Evolutionary conservation across 768 basidiomycete genomes (phyloP).

Genomic region (Panellus pusillus): DNA sequence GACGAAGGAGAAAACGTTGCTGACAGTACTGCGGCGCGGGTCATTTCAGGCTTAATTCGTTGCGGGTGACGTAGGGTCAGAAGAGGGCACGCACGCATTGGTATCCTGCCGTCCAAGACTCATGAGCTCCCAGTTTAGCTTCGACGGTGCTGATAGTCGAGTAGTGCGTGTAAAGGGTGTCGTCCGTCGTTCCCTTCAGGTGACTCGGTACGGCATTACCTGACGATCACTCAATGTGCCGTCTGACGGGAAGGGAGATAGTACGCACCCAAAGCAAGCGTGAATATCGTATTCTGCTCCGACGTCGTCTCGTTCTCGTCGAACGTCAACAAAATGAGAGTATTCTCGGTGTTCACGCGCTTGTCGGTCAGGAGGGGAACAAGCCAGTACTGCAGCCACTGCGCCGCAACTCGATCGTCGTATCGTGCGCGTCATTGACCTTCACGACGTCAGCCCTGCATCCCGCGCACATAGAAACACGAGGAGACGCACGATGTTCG

Average conservation of each 20-base stretch:
- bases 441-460: not conserved
- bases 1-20: constrained; percentile 4
- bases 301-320: constrained; percentile 50
- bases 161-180: constrained; percentile 62
- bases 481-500: constrained; percentile 42
- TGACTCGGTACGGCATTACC: constrained; percentile 43
- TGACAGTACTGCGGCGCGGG: constrained; percentile 17
- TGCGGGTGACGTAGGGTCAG: too few relatives aligned
- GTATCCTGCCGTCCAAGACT: constrained; percentile 60
- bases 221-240: constrained; percentile 26
- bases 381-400: constrained; percentile 53
- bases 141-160: constrained; percentile 55
- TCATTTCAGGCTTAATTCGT: too few relatives aligned
- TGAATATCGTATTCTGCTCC: constrained; percentile 48
- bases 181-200: constrained; percentile 46
- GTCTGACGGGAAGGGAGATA: too few relatives aligned
- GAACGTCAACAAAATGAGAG: constrained; percentile 62
- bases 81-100: constrained; percentile 27
- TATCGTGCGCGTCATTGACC: constrained; percentile 62
- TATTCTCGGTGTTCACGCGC: constrained; percentile 53
- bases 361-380: constrained; percentile 48
- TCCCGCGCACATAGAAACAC: not conserved
- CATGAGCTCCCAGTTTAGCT: constrained; percentile 61
- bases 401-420: constrained; percentile 46
- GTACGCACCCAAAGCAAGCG: constrained; percentile 23